These are phyloP conservation scores for Lentinus tigrinus DNA, from an alignment of 768 basidiomycete genomes.

Conservation along the genomic window DNA sequence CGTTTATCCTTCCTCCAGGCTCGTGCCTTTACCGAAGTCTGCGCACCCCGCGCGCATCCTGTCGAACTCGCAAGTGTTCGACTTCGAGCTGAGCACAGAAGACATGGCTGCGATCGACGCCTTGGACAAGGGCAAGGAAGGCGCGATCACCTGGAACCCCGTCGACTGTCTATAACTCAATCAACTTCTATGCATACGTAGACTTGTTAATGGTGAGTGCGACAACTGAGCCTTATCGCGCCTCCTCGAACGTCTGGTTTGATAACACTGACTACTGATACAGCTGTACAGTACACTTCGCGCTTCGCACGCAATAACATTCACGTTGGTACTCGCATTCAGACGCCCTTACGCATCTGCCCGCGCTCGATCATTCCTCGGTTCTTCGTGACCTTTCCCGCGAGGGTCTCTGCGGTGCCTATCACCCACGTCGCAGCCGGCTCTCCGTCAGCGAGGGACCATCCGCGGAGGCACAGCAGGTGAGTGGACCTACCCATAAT, in stretches of 20 bases:
- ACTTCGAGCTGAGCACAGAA: constrained; percentile 41
- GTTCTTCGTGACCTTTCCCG: background rate
- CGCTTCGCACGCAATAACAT: no score
- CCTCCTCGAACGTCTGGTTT: no score
- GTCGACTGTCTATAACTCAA: constrained; percentile 29
- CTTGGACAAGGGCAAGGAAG: constrained; percentile 43
- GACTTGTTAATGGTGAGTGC: no score
- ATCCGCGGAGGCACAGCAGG: no score
- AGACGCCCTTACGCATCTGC: background rate
- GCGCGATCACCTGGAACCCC: constrained; percentile 50
- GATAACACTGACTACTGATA: no score
- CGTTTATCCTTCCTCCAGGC: no score
- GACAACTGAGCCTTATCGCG: no score
- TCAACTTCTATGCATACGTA: no score
- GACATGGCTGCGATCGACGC: constrained; percentile 45
- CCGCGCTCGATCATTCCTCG: background rate
- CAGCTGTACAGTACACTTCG: no score
- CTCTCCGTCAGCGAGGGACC: no score
- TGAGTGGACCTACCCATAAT: background rate
- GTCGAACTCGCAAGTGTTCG: constrained; percentile 45
- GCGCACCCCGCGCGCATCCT: constrained; percentile 39
- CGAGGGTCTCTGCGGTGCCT: background rate
- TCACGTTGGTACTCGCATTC: background rate
- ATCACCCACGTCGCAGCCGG: background rate
- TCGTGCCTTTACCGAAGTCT: constrained; percentile 49